Evolutionary conservation across 331 rosid genomes (phyloP), one percentile per base, ranked within the genome.

Genomic region (Rhamnella rubrinervis): DNA sequence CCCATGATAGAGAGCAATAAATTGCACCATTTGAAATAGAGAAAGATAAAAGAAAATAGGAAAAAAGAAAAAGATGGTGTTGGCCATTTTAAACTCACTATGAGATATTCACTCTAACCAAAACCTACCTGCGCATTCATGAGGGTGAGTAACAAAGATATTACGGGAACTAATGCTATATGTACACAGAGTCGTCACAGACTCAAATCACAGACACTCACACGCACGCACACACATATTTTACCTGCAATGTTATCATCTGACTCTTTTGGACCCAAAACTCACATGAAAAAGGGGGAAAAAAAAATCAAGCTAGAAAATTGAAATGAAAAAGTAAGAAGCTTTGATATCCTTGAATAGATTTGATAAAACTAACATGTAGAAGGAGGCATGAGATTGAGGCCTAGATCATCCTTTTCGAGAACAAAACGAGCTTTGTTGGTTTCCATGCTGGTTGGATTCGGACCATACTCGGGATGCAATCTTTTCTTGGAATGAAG

Each of bases 371-470:
- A 41, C 8, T 88, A 93, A 88, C 85, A 84, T 40, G 88, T 65
- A 6, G 97, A 93, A 26, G 96, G 93, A 74, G 99, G 97, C 99
- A 91, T 95, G 46, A 95, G 99, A 77, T 91, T 90, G 72, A 95
- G 92, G 41, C 93, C 93, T 71, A 95, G 77, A 68, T 95, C 96
- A 84, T 86, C 89, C 57, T 89, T 89, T 59, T 87, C 97, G 85
- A 91, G 77, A 57, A 91, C 78, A 81, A 89, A 68, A 40, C 97
- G 88, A 65, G 90, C 74, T 68, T 95, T 89, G 79, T 66, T 87
- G 6, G 82, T 80, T 47, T 89, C 91, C 49, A 71, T 66, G 39
- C 60, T 71, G 41, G 16, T 41, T 13, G 52, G 65, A 65, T 65
- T 70, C 67, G 86, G 78, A 56, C 85, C 85, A 56, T 80, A 80